phyloP scores from a whole-genome alignment of 2,329 filamentous ascomycete species.

The Fusarium goolgardi region DNA sequence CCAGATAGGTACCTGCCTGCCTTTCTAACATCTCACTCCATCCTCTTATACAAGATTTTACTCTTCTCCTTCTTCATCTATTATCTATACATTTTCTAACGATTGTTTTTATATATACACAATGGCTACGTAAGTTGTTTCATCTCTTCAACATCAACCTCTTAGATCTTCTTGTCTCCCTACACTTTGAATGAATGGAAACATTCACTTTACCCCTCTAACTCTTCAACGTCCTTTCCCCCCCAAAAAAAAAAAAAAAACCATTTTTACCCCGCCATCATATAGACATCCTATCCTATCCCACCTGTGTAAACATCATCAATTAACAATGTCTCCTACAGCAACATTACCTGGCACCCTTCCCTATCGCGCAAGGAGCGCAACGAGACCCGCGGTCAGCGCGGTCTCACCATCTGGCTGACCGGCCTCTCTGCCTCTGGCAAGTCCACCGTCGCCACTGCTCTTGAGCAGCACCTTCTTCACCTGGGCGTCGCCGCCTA shows the following conservation, averaged over 20 bases:
- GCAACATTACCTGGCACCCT: constrained; percentile 92
- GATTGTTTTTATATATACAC: constrained; percentile 26
- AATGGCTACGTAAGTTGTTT: constrained; percentile 52
- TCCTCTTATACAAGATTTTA: constrained; percentile 2
- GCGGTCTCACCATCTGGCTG: constrained; percentile 96
- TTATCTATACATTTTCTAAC: background rate
- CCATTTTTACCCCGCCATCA: constrained; percentile 33
- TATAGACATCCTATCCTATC: background rate
- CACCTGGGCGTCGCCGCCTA: constrained; percentile 87
- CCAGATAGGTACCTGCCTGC: background rate
- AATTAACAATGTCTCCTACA: constrained; percentile 51
- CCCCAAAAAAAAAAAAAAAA: constrained; percentile 9
- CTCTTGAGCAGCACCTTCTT: constrained; percentile 95
- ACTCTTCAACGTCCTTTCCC: constrained; percentile 3
- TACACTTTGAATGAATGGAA: background rate
- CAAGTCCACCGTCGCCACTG: constrained; percentile 96
- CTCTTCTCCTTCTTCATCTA: constrained; percentile 13
- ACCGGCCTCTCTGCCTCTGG: constrained; percentile 96
- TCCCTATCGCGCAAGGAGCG: constrained; percentile 84
- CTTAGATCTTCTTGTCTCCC: background rate
- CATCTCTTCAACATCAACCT: background rate
- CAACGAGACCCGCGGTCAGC: constrained; percentile 79
- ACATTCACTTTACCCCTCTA: constrained; percentile 11
- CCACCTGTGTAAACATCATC: constrained; percentile 20
- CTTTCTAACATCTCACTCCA: background rate